phyloP scores from a whole-genome alignment of 441 rosid species.

The Arabidopsis lyrata region DNA sequence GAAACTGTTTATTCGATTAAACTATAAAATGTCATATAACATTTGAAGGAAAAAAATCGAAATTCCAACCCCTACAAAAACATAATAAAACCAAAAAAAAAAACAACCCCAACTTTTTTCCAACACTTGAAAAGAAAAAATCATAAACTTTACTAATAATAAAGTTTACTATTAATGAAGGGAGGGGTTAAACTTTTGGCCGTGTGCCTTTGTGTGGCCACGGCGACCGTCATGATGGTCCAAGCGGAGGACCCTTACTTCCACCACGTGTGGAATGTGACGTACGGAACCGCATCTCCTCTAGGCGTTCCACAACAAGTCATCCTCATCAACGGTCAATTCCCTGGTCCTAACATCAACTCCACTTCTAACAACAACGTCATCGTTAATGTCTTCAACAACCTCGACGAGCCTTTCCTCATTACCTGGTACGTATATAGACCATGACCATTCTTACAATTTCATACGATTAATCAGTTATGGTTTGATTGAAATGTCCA shows the following conservation, averaged over 20 bases:
- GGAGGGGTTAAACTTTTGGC: slow-evolving; percentile 42
- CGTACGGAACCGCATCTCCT: slow-evolving; percentile 73
- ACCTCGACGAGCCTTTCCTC: slow-evolving; percentile 75
- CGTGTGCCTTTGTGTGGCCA: slow-evolving; percentile 43
- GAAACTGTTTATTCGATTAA: slow-evolving; percentile 19
- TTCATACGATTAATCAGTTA: not conserved
- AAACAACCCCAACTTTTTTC: not conserved
- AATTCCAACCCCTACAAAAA: slow-evolving; percentile 23
- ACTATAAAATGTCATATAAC: slow-evolving; percentile 34
- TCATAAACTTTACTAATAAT: not conserved
- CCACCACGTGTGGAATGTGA: slow-evolving; percentile 68
- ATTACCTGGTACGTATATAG: slow-evolving; percentile 52
- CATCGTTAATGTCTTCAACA: slow-evolving; percentile 64
- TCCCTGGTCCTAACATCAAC: slow-evolving; percentile 75
- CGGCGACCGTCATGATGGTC: slow-evolving; percentile 43
- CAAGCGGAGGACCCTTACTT: slow-evolving; percentile 64
- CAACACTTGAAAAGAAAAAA: slow-evolving; percentile 5
- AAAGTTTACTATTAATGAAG: slow-evolving; percentile 40
- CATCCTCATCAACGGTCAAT: slow-evolving; percentile 66
- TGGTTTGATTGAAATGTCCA: not conserved
- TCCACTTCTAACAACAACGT: slow-evolving; percentile 69
- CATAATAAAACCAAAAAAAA: not conserved
- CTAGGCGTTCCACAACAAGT: slow-evolving; percentile 67
- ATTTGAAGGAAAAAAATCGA: slow-evolving; percentile 17
- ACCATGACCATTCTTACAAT: not conserved